Evolutionary conservation across 352 stramenopile species (phyloP).

Genomic region (Pythium brachiatum): DNA sequence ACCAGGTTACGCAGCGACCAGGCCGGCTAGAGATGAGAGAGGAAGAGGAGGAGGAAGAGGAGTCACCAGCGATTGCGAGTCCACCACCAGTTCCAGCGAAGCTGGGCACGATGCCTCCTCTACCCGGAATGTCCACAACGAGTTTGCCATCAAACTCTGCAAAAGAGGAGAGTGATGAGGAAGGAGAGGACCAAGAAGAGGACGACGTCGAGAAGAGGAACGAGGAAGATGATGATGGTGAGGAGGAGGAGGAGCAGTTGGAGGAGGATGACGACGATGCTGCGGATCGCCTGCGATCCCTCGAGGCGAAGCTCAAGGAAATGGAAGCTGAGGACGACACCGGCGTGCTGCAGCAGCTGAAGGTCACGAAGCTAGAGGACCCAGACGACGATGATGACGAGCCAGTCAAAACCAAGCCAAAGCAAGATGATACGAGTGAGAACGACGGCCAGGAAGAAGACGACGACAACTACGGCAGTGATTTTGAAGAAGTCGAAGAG

Average conservation of each 20-base stretch:
- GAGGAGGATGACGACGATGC: conserved; percentile 59
- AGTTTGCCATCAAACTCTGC: not conserved
- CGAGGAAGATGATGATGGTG: conserved; percentile 1
- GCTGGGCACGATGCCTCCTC: conserved; percentile 8
- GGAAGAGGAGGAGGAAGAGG: conserved; percentile 28
- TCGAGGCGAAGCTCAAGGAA: conserved; percentile 77
- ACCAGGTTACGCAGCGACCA: not conserved
- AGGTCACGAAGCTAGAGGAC: conserved; percentile 30
- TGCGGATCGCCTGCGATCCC: conserved; percentile 38
- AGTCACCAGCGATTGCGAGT: conserved; percentile 11
- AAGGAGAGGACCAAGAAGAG: conserved; percentile 21
- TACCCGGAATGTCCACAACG: conserved; percentile 5
- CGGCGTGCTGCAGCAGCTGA: conserved; percentile 73
- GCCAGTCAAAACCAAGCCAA: conserved; percentile 19
- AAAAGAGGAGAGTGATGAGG: not conserved
- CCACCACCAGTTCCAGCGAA: conserved; percentile 22
- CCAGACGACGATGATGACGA: conserved; percentile 25
- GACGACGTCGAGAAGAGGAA: too few species aligned
- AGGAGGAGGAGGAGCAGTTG: conserved; percentile 28
- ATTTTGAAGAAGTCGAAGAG: conserved; percentile 68
- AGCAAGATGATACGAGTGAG: not conserved
- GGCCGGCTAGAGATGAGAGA: conserved; percentile 23
- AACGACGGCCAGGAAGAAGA: conserved; percentile 31
- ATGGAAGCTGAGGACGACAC: conserved; percentile 86
- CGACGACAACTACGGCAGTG: conserved; percentile 68